phyloP scores from a whole-genome alignment of 345 rosid genomes.

The Lenwebbia sp. region DNA sequence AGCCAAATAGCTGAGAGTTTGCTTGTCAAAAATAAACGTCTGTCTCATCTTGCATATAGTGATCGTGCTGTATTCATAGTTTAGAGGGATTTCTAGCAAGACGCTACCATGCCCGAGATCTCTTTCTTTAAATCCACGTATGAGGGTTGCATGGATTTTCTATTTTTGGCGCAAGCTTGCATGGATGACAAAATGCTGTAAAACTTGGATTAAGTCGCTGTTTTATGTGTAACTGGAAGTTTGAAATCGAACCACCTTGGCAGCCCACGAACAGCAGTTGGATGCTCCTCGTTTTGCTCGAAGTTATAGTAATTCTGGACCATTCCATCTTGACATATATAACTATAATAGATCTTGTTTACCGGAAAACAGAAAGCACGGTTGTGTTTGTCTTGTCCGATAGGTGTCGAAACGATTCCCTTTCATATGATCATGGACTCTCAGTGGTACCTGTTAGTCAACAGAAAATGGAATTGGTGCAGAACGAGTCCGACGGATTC shows the following conservation, averaged over 20 bases:
- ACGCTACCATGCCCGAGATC: background rate
- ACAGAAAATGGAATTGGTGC: background rate
- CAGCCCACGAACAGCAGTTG: background rate
- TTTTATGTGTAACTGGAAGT: background rate
- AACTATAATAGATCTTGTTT: background rate
- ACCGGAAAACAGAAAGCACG: background rate
- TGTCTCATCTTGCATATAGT: background rate
- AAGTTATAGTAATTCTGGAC: background rate
- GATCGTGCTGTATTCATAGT: background rate
- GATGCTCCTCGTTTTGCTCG: background rate
- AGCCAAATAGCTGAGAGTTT: background rate
- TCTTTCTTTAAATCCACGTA: background rate
- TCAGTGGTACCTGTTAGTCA: background rate
- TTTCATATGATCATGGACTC: background rate
- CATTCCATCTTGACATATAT: background rate
- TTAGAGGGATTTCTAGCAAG: background rate
- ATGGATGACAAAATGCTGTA: background rate
- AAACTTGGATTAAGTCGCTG: background rate
- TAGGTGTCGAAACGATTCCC: background rate
- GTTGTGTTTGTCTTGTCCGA: background rate
- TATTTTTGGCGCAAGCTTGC: background rate
- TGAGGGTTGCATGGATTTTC: background rate
- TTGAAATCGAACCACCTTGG: background rate
- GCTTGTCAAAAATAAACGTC: background rate
- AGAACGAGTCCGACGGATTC: no score